Percentiles rank a stretch among this genome's conserved stretches.
Evolutionary conservation across 441 rosid genomes (phyloP).

Genomic region (Metrosideros polymorpha): DNA sequence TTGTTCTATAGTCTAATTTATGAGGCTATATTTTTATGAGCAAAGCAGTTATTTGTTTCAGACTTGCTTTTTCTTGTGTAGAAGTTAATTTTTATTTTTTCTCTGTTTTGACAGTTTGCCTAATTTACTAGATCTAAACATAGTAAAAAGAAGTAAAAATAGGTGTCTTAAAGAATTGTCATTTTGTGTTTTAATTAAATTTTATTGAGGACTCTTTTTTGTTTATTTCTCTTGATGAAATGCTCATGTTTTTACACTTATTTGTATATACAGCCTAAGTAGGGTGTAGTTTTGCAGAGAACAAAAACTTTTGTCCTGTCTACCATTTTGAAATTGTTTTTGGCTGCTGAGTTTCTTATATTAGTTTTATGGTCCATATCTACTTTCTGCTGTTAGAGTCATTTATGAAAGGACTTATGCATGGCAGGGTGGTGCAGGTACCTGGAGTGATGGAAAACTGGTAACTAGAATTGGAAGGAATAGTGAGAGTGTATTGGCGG

Average conservation of each 20-base stretch:
- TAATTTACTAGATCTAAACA: background rate
- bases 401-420: constrained; percentile 61
- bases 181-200: background rate
- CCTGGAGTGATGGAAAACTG: constrained; percentile 99
- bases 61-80: constrained; percentile 2
- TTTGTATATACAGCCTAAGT: background rate
- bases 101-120: background rate
- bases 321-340: background rate
- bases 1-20: background rate
- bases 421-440: constrained; percentile 99
- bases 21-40: background rate
- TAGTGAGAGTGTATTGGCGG: constrained; percentile 75
- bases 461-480: constrained; percentile 96
- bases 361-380: background rate
- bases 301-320: background rate
- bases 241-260: background rate
- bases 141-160: background rate
- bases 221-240: background rate
- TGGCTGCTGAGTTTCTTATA: background rate
- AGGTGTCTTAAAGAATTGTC: background rate
- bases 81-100: background rate
- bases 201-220: background rate
- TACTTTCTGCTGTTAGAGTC: constrained; percentile 16
- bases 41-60: background rate
- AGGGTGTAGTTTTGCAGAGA: background rate